Evolutionary conservation across 768 basidiomycete genomes (phyloP).

Genomic region (Auriculariales sp.): DNA sequence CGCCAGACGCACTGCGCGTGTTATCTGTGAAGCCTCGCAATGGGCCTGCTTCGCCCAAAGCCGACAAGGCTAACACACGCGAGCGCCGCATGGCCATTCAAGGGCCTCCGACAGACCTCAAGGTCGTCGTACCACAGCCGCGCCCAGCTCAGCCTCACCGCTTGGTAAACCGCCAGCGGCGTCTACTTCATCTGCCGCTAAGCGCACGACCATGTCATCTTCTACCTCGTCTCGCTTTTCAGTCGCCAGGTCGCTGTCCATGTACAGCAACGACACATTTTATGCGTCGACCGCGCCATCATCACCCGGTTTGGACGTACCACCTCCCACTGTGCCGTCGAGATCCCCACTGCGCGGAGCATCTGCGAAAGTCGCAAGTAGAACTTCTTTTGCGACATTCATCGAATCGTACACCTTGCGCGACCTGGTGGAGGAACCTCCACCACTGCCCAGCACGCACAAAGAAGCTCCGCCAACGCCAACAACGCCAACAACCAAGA

Average conservation of each 20-base stretch:
- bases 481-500: slow-evolving; percentile 8
- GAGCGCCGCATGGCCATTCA: neutral
- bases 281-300: neutral
- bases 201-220: neutral
- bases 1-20: neutral
- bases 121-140: neutral
- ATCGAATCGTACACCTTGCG: neutral
- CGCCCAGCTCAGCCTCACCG: no score
- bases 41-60: neutral
- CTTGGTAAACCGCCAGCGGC: no score
- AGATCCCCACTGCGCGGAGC: neutral
- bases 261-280: neutral
- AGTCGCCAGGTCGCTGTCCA: neutral
- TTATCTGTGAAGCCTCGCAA: neutral
- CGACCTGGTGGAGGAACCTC: neutral
- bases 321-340: neutral
- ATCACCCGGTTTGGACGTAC: neutral
- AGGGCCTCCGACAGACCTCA: neutral
- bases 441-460: neutral
- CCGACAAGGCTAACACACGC: neutral
- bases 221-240: neutral
- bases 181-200: neutral
- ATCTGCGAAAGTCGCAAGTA: neutral
- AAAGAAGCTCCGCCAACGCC: neutral
- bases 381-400: neutral